These are phyloP conservation scores for Entelexis paramagnoliae DNA, from an alignment of 1,139 yeast genomes.

Conservation along the genomic window DNA sequence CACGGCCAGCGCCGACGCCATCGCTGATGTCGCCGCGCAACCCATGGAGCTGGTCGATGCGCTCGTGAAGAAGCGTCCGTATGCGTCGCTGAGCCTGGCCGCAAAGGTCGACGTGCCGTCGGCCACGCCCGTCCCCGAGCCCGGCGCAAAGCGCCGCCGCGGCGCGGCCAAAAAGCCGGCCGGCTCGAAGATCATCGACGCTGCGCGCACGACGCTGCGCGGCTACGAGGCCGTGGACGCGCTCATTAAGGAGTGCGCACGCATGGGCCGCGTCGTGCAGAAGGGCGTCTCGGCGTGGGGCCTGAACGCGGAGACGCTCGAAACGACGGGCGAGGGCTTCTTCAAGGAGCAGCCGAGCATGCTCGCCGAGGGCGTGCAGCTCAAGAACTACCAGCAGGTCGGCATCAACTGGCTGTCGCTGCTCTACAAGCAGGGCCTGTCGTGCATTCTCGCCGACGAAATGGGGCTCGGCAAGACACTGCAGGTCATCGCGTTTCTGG, in stretches of 20 bases:
- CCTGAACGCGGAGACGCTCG: constrained; percentile 48
- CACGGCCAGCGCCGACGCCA: constrained; percentile 60
- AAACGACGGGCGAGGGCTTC: constrained; percentile 38
- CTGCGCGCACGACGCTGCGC: constrained; percentile 43
- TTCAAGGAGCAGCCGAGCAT: constrained; percentile 62
- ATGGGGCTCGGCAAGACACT: constrained; percentile 97
- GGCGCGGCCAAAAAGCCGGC: constrained; percentile 43
- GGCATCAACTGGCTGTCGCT: constrained; percentile 90
- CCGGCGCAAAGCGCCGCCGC: constrained; percentile 29
- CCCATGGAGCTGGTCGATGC: constrained; percentile 55
- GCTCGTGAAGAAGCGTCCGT: constrained; percentile 62
- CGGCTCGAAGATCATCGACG: constrained; percentile 70
- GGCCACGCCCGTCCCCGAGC: constrained; percentile 21
- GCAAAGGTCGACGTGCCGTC: constrained; percentile 44
- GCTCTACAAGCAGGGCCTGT: constrained; percentile 62
- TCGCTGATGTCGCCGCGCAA: constrained; percentile 69
- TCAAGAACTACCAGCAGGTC: constrained; percentile 86
- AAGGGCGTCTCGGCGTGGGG: constrained; percentile 81
- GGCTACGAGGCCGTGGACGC: constrained; percentile 95
- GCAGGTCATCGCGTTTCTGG: constrained; percentile 88
- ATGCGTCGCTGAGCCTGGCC: constrained; percentile 44
- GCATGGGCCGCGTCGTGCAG: constrained; percentile 61
- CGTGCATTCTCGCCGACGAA: constrained; percentile 94
- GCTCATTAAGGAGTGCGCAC: constrained; percentile 70
- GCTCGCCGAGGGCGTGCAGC: constrained; percentile 50